Conservation (phyloP, 495 filamentous ascomycete species). For the Talaromyces proteolyticus region DNA sequence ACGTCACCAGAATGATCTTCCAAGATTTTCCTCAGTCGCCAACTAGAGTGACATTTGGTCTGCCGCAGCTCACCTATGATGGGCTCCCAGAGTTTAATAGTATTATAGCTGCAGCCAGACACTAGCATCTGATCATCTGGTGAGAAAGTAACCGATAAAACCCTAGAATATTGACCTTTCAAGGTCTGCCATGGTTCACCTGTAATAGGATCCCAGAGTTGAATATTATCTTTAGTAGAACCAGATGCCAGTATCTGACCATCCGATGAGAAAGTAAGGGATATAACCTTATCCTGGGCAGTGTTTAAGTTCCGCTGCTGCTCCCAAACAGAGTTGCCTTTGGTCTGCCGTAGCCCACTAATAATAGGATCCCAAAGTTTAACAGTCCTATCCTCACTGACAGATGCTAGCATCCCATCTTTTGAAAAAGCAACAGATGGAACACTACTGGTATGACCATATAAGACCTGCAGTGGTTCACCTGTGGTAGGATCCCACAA, state of each 20-base stretch:
- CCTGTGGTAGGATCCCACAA: slow-evolving; percentile 17
- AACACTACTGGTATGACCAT: neutral
- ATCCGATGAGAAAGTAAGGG: slow-evolving; percentile 8
- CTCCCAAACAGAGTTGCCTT: too few species aligned
- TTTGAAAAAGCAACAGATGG: neutral
- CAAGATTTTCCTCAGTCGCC: neutral
- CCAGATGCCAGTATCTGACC: slow-evolving; percentile 10
- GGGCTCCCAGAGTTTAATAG: slow-evolving; percentile 7
- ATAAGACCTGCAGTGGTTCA: neutral
- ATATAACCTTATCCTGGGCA: neutral
- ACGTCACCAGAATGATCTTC: slow-evolving; percentile 6
- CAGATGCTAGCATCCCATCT: neutral
- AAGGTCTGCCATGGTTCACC: too few species aligned
- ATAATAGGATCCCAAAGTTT: neutral
- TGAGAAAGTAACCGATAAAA: slow-evolving; percentile 10
- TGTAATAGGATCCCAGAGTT: slow-evolving; percentile 14
- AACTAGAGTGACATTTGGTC: slow-evolving; percentile 5
- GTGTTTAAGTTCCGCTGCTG: too few species aligned
- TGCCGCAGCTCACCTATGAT: too few species aligned
- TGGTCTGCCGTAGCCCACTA: too few species aligned
- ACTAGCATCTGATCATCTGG: slow-evolving; percentile 8
- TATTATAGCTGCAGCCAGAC: slow-evolving; percentile 6
- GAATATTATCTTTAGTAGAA: slow-evolving; percentile 4
- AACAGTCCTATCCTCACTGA: neutral
- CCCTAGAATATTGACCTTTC: too few species aligned